These are phyloP conservation scores for Capronia coronata DNA, from an alignment of 2,329 filamentous ascomycete genomes.

Conservation along the genomic window DNA sequence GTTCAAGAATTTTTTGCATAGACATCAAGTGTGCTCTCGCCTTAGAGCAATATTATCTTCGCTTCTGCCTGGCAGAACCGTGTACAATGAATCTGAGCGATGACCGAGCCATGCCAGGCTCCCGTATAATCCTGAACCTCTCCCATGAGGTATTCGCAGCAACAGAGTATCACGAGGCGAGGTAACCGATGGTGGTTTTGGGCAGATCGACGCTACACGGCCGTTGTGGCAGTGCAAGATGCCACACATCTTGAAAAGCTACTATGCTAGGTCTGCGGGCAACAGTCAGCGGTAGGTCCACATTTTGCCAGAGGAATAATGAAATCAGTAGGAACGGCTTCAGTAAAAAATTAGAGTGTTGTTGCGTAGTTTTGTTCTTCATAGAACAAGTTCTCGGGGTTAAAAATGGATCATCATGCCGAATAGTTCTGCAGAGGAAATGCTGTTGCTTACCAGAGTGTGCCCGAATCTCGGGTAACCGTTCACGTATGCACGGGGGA, in stretches of 20 bases:
- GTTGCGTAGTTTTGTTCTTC: slow-evolving; percentile 56
- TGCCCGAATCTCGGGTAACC: background rate
- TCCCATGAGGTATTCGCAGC: no score
- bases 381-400: slow-evolving; percentile 52
- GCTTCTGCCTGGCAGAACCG: background rate
- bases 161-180: no score
- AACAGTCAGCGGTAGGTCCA: slow-evolving; percentile 9
- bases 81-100: no score
- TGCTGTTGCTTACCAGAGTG: slow-evolving; percentile 18
- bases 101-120: no score
- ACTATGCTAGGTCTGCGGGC: background rate
- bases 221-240: background rate
- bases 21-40: background rate
- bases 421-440: slow-evolving; percentile 12
- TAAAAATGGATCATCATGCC: slow-evolving; percentile 63
- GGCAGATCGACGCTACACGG: no score
- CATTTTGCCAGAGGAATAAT: background rate
- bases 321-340: slow-evolving; percentile 36
- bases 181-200: no score
- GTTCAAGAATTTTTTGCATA: slow-evolving; percentile 11
- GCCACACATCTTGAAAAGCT: background rate
- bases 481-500: background rate
- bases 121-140: no score
- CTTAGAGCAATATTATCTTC: background rate
- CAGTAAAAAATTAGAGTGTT: slow-evolving; percentile 70